Percentiles rank a stretch among this genome's conserved stretches.
Conservation (phyloP, 169 alveolate species). For the Hepatocystis sp. region DNA sequence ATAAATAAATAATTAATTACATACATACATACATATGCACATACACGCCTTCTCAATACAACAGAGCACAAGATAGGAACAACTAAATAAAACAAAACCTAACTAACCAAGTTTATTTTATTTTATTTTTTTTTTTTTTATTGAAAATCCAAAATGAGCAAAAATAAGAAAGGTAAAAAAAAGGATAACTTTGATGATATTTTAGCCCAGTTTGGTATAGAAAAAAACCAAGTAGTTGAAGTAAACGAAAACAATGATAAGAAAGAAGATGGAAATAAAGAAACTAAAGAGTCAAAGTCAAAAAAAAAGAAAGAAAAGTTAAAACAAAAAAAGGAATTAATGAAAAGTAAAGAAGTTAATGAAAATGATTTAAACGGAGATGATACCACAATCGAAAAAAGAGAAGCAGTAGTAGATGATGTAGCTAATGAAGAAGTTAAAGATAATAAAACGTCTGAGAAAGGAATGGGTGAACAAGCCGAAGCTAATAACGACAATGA, state of each 20-base stretch:
- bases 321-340: conserved; percentile 72
- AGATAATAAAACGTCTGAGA: too few relatives aligned
- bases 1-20: too few relatives aligned
- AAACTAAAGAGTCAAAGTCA: conserved; percentile 37
- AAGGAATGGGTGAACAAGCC: too few relatives aligned
- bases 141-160: conserved; percentile 48
- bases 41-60: too few relatives aligned
- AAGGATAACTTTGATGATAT: conserved; percentile 55
- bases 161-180: conserved; percentile 74
- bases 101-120: too few relatives aligned
- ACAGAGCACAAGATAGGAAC: too few relatives aligned
- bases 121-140: too few relatives aligned
- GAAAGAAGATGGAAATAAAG: conserved; percentile 8
- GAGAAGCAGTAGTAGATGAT: conserved; percentile 21
- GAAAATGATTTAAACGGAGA: conserved; percentile 20
- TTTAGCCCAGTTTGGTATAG: conserved; percentile 43
- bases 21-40: too few relatives aligned
- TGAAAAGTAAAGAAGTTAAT: conserved; percentile 58
- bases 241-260: conserved; percentile 43
- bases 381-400: conserved; percentile 47
- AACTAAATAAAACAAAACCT: too few relatives aligned
- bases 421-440: conserved; percentile 37
- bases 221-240: conserved; percentile 64
- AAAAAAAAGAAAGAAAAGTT: conserved; percentile 71
- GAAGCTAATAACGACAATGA: conserved; percentile 70